Conservation (phyloP, 148 eudicot genomes). For the Suaeda aralocaspica region DNA sequence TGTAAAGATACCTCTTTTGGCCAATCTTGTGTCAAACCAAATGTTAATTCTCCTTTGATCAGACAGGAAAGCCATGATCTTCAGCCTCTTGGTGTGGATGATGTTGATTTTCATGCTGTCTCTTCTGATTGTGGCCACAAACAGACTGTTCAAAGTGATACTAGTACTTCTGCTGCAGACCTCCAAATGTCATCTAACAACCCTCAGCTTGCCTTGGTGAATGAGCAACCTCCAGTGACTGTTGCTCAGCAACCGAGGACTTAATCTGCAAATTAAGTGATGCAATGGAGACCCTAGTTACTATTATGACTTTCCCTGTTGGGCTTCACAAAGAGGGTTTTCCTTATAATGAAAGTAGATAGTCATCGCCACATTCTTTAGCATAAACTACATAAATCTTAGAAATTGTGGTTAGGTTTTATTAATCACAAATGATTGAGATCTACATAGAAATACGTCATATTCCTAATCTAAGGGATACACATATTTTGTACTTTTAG, state of each 20-base stretch:
- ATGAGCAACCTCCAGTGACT: neutral
- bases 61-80: neutral
- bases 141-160: constrained; percentile 16
- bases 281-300: neutral
- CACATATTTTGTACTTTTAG: neutral
- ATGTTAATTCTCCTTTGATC: neutral
- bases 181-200: neutral
- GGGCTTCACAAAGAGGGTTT: neutral
- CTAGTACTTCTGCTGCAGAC: neutral
- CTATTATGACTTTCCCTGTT: neutral
- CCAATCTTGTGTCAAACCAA: too few relatives aligned
- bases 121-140: neutral
- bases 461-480: neutral
- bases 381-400: constrained; percentile 1
- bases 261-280: neutral
- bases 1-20: neutral
- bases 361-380: constrained; percentile 7
- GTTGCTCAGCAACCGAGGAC: neutral
- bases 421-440: neutral
- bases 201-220: neutral
- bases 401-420: neutral
- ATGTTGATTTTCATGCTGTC: neutral
- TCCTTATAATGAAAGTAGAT: neutral
- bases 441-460: neutral
- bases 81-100: neutral